Conservation (phyloP, 2,329 filamentous ascomycete genomes). For the Cadophora gregata region DNA sequence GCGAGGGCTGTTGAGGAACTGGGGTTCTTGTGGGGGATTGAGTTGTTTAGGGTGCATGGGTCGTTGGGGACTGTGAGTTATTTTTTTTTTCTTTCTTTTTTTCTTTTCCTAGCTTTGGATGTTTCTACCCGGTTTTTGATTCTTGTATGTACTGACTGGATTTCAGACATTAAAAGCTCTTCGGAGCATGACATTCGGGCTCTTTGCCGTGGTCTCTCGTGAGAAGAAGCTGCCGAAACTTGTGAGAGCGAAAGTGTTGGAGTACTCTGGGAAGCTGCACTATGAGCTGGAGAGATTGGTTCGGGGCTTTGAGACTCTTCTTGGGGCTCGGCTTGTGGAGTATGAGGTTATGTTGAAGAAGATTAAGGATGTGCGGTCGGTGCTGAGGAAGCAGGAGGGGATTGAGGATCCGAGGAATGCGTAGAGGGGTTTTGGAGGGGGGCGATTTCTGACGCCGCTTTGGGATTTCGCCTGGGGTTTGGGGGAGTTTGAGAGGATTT, state of each 20-base stretch:
- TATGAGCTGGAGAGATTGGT: constrained; percentile 8
- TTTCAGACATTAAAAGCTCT: neutral
- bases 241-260: neutral
- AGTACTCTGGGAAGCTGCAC: constrained; percentile 1
- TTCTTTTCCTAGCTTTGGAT: neutral
- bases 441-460: neutral
- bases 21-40: neutral
- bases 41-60: neutral
- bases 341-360: neutral
- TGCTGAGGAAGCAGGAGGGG: neutral
- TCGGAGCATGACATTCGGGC: neutral
- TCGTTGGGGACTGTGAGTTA: neutral
- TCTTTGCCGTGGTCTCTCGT: neutral
- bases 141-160: neutral
- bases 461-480: neutral
- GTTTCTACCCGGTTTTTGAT: neutral
- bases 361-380: neutral
- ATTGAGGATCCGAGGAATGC: neutral
- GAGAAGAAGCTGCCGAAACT: neutral
- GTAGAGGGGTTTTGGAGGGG: neutral
- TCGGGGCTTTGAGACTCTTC: neutral
- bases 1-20: neutral
- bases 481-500: neutral
- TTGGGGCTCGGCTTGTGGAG: neutral
- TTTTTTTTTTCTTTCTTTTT: neutral